A percentile compares a stretch with the other conserved stretches of the same genome.
These are phyloP conservation scores for Leersia perrieri DNA, from an alignment of 176 grass and related monocot species.

Conservation along the genomic window DNA sequence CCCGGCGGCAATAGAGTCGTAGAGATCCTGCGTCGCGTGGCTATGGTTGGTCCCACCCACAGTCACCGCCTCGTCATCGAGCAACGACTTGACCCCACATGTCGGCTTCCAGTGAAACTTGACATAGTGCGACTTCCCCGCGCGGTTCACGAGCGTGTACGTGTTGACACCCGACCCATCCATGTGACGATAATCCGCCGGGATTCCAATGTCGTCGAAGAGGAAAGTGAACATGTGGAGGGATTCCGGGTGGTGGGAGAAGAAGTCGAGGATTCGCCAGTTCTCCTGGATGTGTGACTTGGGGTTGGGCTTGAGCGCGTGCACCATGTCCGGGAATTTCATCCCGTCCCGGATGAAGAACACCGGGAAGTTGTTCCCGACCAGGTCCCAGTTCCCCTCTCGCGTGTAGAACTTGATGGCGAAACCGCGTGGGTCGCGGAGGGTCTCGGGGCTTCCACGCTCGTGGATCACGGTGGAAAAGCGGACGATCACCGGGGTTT, in stretches of 20 bases:
- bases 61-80: slow-evolving; percentile 79
- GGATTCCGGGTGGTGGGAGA: slow-evolving; percentile 95
- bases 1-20: slow-evolving; percentile 74
- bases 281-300: slow-evolving; percentile 96
- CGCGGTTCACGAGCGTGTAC: slow-evolving; percentile 75
- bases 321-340: slow-evolving; percentile 99
- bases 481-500: slow-evolving; percentile 84
- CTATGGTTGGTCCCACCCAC: slow-evolving; percentile 93
- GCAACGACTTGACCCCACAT: slow-evolving; percentile 71
- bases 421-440: slow-evolving; percentile 94
- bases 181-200: slow-evolving; percentile 97
- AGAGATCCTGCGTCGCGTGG: slow-evolving; percentile 93
- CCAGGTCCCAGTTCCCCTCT: slow-evolving; percentile 97
- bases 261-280: slow-evolving; percentile 94
- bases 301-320: slow-evolving; percentile 92
- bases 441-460: slow-evolving; percentile 91
- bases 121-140: slow-evolving; percentile 81
- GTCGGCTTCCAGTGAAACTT: slow-evolving; percentile 99
- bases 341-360: slow-evolving; percentile 98
- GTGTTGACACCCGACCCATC: slow-evolving; percentile 98
- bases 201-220: slow-evolving; percentile 92
- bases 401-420: slow-evolving; percentile 99
- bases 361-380: slow-evolving; percentile 98
- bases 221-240: slow-evolving; percentile 98
- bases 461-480: slow-evolving; percentile 99